Percentiles rank a stretch among this genome's conserved stretches.
phyloP scores from a whole-genome alignment of 495 filamentous ascomycete genomes.

The Podospora appendiculata region DNA sequence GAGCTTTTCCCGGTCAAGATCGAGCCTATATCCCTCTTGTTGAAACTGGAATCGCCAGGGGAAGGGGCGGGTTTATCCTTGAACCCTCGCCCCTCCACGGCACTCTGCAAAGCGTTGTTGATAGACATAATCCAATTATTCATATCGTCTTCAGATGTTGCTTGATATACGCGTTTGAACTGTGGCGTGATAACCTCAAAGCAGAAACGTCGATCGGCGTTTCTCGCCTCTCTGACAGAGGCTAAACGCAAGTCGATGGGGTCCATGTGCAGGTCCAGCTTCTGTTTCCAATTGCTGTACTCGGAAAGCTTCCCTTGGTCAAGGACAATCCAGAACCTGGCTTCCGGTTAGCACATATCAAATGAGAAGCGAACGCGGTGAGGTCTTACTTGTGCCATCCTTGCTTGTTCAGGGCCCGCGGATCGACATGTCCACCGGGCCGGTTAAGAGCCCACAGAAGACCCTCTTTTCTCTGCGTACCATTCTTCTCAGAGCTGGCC shows the following conservation, averaged over 20 bases:
- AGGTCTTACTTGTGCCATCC: conserved; percentile 94
- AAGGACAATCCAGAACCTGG: conserved; percentile 94
- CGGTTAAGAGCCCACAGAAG: conserved; percentile 89
- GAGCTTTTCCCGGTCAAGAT: conserved; percentile 90
- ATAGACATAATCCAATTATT: conserved; percentile 92
- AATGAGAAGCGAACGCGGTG: not conserved
- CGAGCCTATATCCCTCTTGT: conserved; percentile 76
- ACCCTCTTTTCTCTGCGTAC: conserved; percentile 69
- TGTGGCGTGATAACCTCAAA: conserved; percentile 98
- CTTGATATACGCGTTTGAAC: conserved; percentile 94
- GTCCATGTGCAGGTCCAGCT: conserved; percentile 93
- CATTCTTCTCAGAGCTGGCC: conserved; percentile 39
- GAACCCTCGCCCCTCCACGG: conserved; percentile 71
- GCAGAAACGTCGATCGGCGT: conserved; percentile 91
- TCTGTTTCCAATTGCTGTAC: conserved; percentile 99
- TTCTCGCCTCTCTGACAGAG: conserved; percentile 89
- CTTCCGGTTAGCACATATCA: conserved; percentile 1
- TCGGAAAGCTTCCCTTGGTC: conserved; percentile 95
- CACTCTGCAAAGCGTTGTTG: conserved; percentile 94
- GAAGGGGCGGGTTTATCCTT: conserved; percentile 39
- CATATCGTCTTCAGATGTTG: conserved; percentile 97
- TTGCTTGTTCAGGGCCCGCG: conserved; percentile 89
- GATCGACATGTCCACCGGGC: conserved; percentile 91
- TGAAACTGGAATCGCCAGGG: conserved; percentile 44
- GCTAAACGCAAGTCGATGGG: conserved; percentile 96